These are phyloP conservation scores for Striga hermonthica DNA, from an alignment of 305 asterid species.

Conservation along the genomic window DNA sequence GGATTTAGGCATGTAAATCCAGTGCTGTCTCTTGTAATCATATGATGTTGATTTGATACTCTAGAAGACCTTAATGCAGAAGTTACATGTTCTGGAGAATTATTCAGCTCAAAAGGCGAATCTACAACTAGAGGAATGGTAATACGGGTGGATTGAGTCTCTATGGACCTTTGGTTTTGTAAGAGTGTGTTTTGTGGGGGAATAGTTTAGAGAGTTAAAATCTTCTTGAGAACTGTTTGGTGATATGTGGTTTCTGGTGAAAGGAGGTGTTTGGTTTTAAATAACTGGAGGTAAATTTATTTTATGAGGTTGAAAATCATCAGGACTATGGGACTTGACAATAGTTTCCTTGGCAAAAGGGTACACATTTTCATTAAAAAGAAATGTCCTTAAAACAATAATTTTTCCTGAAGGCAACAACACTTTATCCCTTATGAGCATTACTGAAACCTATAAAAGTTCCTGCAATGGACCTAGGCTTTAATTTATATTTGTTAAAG, in stretches of 20 bases:
- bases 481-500: neutral
- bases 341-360: neutral
- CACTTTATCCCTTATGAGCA: neutral
- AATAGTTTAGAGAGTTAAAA: neutral
- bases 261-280: neutral
- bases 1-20: neutral
- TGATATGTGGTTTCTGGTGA: neutral
- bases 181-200: too few relatives aligned
- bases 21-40: neutral
- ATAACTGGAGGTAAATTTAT: neutral
- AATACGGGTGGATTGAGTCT: neutral
- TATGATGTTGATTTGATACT: neutral
- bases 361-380: neutral
- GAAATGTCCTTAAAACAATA: neutral
- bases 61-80: neutral
- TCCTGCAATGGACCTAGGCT: neutral
- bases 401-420: neutral
- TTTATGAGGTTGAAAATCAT: neutral
- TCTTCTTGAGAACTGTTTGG: neutral
- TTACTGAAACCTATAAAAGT: neutral
- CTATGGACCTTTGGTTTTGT: too few relatives aligned
- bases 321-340: too few relatives aligned
- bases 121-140: neutral
- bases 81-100: neutral
- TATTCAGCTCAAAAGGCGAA: too few relatives aligned